Base-by-base conservation (phyloP, 2,329 filamentous ascomycete genomes). In the Paecilomyces variotii region DNA sequence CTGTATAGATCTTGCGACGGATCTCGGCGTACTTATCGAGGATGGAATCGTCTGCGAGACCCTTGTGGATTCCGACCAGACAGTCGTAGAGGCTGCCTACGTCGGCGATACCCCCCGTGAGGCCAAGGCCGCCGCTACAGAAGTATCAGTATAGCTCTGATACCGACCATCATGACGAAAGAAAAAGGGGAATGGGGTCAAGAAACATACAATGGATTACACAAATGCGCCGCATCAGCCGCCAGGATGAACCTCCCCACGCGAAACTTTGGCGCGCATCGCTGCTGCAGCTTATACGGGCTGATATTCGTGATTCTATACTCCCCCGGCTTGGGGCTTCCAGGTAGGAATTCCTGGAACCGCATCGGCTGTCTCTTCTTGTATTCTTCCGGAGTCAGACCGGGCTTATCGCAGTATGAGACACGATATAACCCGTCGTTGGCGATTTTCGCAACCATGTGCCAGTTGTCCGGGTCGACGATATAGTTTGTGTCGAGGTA, bases 41-140 rank as follows among this genome's bases (percentile, higher is more conserved):
- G 49, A 80, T 79, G 3, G 57, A 62, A 4, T 75, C 72, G 59
- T 76, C 72, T 1, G 73, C 72, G 4, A 70, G 59, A 1, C 70
- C 73, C 4, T 71, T 67, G 58, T 77, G 68, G 19, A 78, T 76
- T 0, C 76, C 77, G 7, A 70, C 67, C 9, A 87, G 76, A 64
- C 84, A 85, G 63, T 87, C 84, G 59, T 79, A 84, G 4, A 87
- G 76, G 0, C 83, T 82, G 10, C 82, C 84, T 2, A 85, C 78
- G 62, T 87, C 85, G n/a, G 84, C 82, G 57, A 87, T 83, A 0
- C 85, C 85, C 4, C 84, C 84, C 0, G 84, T 87, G 55, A 87
- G 79, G 1, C 85, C 85, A 14, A 87, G 73, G 0, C 85, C 85
- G 53, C 85, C 85, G 70, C 80, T 68, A 51, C 80, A 0, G 78